Evolutionary conservation across 352 stramenopile species (phyloP), one percentile per base, ranked within the genome.

Genomic region (Peronosclerospora sorghi): DNA sequence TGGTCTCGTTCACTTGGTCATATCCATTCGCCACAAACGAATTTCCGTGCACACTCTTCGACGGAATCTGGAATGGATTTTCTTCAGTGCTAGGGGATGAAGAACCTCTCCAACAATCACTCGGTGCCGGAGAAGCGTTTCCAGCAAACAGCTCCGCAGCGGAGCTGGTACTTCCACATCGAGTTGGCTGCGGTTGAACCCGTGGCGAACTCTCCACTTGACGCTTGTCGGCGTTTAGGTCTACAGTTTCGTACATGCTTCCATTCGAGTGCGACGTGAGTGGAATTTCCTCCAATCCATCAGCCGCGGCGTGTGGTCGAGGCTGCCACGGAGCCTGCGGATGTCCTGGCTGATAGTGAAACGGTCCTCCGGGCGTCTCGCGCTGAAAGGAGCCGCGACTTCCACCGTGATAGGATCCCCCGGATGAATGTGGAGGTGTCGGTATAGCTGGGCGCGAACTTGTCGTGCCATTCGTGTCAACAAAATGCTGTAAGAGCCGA

Each of bases 401-500:
- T 2, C 26, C 32, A 9, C 23, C 37, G 26, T 54, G 30, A 44
- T 52, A 58, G 1, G 47, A 59, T 14, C 59, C 51, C 24, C 49
- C 50, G 8, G 51, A 73, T 0, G 56, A 69, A 34, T 65, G 40
- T 32, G 56, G 54, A 4, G 58, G 55, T n/a, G 32, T 35, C 2
- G 52, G 45, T 29, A 67, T 60, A 2, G 51, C 47, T 28, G 54
- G 50, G 1, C 49, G 54, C 12, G 54, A 36, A 37, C 26, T 34
- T 37, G 48, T 52, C n/a, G 42, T 24, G 2, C 37, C 53, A 36
- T 29, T 38, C 15, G 48, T 57, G 56, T 65, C 66, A 36, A 77
- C 65, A 50, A 79, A 83, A 45, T 59, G 64, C 70, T 83, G 70
- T 17, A 83, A 59, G 44, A 83, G 51, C 9, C 70, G 54, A 48